A percentile compares a stretch with the other conserved stretches of the same genome.
Evolutionary conservation across 164 flowering plant genomes (phyloP).

Genomic region (Kalanchoe fedtschenkoi): DNA sequence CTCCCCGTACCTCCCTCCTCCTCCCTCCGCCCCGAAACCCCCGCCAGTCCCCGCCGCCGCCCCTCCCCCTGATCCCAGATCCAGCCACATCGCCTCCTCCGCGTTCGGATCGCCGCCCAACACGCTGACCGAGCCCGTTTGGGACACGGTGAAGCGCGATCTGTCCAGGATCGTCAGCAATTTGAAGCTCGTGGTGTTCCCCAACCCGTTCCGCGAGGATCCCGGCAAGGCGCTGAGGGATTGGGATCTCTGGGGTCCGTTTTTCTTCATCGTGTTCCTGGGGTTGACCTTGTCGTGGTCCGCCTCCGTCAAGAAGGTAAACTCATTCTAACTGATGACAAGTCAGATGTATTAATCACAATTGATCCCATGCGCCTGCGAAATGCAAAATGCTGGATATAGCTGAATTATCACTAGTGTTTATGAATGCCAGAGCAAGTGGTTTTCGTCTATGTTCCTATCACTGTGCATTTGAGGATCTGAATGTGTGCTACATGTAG

Average conservation of each 20-base stretch:
- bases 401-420: too few species aligned
- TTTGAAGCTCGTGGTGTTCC: constrained; percentile 94
- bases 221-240: constrained; percentile 95
- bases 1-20: constrained; percentile 61
- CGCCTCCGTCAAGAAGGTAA: constrained; percentile 90
- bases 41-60: constrained; percentile 6
- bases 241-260: constrained; percentile 99
- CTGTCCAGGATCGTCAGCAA: constrained; percentile 83
- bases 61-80: constrained; percentile 6
- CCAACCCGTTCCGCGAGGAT: constrained; percentile 85
- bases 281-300: constrained; percentile 93
- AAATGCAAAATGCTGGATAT: not conserved
- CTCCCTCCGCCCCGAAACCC: constrained; percentile 37
- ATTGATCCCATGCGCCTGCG: too few species aligned
- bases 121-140: constrained; percentile 86
- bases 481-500: too few species aligned
- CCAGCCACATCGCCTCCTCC: constrained; percentile 14
- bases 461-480: too few species aligned
- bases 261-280: constrained; percentile 90
- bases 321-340: not conserved
- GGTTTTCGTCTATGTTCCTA: too few species aligned
- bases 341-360: too few species aligned
- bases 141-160: constrained; percentile 96
- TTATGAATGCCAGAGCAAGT: too few species aligned
- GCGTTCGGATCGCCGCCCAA: constrained; percentile 73